phyloP scores from a whole-genome alignment of 148 eudicot species.

The Rhododendron mucronatum region DNA sequence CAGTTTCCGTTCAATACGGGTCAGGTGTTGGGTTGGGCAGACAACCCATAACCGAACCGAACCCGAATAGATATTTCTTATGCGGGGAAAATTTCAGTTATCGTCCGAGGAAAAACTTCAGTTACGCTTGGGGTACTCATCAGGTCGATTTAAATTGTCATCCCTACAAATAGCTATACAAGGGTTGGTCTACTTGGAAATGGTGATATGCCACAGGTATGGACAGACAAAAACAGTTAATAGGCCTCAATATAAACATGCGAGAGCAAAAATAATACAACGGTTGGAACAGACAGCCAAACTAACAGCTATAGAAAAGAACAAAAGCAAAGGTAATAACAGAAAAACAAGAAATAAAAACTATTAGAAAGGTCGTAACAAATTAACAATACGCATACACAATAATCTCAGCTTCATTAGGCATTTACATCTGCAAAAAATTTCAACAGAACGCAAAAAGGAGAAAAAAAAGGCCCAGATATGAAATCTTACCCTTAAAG shows the following conservation, averaged over 20 bases:
- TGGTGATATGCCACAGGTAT: background rate
- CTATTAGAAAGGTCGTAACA: no score
- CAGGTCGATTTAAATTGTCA: no score
- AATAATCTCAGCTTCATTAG: background rate
- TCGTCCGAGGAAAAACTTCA: no score
- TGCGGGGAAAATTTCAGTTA: no score
- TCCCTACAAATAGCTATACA: background rate
- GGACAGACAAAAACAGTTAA: no score
- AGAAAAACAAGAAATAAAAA: background rate
- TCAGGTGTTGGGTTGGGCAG: no score
- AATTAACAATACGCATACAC: background rate
- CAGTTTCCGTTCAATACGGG: no score
- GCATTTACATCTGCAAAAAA: background rate
- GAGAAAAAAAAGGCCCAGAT: background rate
- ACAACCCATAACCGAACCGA: no score
- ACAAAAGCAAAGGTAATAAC: background rate
- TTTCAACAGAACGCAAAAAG: background rate
- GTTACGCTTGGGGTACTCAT: no score
- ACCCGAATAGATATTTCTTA: no score
- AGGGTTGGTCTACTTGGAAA: background rate
- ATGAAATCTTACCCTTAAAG: slow-evolving; percentile 6
- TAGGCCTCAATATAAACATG: no score
- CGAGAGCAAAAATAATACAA: background rate
- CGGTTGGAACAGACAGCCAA: background rate
- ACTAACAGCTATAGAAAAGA: background rate